Conservation (phyloP, 2,329 filamentous ascomycete genomes). For the Verticillium zaregamsianum region DNA sequence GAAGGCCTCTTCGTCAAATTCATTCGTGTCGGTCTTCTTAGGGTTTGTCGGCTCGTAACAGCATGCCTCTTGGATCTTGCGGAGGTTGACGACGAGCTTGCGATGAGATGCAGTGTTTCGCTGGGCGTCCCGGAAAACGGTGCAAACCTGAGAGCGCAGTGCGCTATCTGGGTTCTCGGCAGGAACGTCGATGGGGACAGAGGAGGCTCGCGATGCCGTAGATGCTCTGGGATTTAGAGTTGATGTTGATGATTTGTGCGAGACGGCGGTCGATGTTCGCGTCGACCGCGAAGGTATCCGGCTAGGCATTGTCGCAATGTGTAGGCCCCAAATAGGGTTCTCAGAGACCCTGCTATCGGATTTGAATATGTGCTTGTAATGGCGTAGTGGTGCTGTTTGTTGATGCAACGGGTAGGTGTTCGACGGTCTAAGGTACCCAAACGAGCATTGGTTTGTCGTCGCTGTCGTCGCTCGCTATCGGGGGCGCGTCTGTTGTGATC, state of each 20-base stretch:
- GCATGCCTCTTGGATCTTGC: conserved; percentile 88
- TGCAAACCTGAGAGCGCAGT: conserved; percentile 69
- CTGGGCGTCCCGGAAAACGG: conserved; percentile 77
- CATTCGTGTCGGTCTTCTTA: conserved; percentile 51
- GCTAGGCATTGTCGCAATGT: conserved; percentile 40
- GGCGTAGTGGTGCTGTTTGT: not conserved
- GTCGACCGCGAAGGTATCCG: conserved; percentile 42
- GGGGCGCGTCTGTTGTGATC: conserved; percentile 14
- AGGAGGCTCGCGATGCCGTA: conserved; percentile 41
- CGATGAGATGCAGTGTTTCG: conserved; percentile 84
- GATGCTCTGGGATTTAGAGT: conserved; percentile 37
- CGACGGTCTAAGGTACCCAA: not conserved
- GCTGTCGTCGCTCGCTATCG: not conserved
- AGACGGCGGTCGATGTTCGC: conserved; percentile 37
- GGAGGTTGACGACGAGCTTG: conserved; percentile 80
- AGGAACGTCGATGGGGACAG: conserved; percentile 49
- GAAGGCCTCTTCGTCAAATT: conserved; percentile 82
- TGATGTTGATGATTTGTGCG: conserved; percentile 33
- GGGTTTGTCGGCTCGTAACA: conserved; percentile 56
- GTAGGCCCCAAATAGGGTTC: not conserved
- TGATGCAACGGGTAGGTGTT: not conserved
- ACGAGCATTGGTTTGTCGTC: not conserved
- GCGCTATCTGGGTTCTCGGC: conserved; percentile 67
- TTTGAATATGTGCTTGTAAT: not conserved
- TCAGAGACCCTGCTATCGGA: not conserved